Base-by-base conservation (phyloP, 2,329 filamentous ascomycete genomes). In the Phialophora macrospora region DNA sequence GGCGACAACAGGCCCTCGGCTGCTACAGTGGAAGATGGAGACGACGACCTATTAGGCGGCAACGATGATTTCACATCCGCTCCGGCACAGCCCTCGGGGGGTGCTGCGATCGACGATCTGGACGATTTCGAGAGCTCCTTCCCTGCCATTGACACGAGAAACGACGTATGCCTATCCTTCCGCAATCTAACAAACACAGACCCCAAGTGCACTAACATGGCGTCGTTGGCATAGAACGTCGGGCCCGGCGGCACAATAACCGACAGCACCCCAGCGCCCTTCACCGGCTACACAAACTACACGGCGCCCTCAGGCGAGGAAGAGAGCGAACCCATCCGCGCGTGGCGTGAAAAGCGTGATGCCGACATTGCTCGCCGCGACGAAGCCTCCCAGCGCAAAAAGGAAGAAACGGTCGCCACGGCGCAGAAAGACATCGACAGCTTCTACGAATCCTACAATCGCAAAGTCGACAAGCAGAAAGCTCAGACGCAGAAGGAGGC, bases 361-460 rank as follows among this genome's bases (percentile, higher is more conserved):
- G 88, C 90, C 46, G 88, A 89, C 75, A 90, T 96, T 71, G 84
- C 89, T 73, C 93, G 93, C 79, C 91, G 94, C 74, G 89, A 92
- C 70, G 89, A 96, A 78, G 87, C 94, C 71, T 94, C 94, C 62
- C 87, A 88, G 49, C 84, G 87, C 71, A 92, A 93, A 81, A 95
- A 95, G 77, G 86, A 87, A 69, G 89, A 94, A 77, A 97, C 93
- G 1, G 82, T 97, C 76, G 88, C 92, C 77, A 92, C 95, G 73
- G 95, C 95, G 11, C 92, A 93, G 76, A 87, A 93, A 77, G 95
- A 96, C 78, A 96, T 99, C 70, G 95, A 99, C 77, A 95, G 97
- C 78, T 99, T 98, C 81, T 99, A 99, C 84, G 93, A 97, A 76
- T 97, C 97, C 80, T 99, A 99, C 84, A 98, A 98, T 83, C 89